Base-by-base conservation (phyloP, 495 filamentous ascomycete species). In the Podospora tetraspora region DNA sequence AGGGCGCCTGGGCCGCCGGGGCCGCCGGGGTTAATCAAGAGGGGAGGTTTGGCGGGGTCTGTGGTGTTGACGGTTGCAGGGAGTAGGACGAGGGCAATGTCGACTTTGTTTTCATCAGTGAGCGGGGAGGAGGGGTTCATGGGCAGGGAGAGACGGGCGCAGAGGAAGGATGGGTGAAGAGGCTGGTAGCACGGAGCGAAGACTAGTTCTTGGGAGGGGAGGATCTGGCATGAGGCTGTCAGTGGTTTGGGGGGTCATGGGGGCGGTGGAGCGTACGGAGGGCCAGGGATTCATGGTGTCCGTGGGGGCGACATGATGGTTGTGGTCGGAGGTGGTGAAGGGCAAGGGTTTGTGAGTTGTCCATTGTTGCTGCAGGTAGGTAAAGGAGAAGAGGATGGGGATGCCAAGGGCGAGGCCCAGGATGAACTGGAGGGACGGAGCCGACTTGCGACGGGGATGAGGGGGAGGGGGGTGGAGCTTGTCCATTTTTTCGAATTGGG, bases 131-230 rank as follows among this genome's bases (percentile, higher is more conserved):
- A 75, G 69, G 86, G 86, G 72, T 87, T 83, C 82, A 88, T 84
- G 4, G 86, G 86, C 9, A 88, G 82, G 37, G 83, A 80, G 7
- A 89, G 76, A 22, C 84, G 80, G 57, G 87, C 85, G 66, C 87
- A 89, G 70, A 81, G 63, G 65, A 75, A 72, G 27, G 19, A 29
- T 0, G 61, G 79, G 67, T 85, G 79, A 11, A 70, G 13, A 5
- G 29, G 25, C 23, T 65, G 68, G 68, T 75, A 81, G 68, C 80
- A 82, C 57, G 78, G 75, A 23, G 78, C 74, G 78, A 79, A 84
- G 68, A 75, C 61, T 13, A 84, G 75, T 57, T 83, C 76, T 56
- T 76, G 70, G 67, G 76, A 81, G 24, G 82, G 81, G 19, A 67
- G 69, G 56, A 84, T 84, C 81, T 84, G 57, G 10, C 25, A 23